Evolutionary conservation across 805 yeast species (phyloP).

Genomic region (Torulaspora gathmanii): DNA sequence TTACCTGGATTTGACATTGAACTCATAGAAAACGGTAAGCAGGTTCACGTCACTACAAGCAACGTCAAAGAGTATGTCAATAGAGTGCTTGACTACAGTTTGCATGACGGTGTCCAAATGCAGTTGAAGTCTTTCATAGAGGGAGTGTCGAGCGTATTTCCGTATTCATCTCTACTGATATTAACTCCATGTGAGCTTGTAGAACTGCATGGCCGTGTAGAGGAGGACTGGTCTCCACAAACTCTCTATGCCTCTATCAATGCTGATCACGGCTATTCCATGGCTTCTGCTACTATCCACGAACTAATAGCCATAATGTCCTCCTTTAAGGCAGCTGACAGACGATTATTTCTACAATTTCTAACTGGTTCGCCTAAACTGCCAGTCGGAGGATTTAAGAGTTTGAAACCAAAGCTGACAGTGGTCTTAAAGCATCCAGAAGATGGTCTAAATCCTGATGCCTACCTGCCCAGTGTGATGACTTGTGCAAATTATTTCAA

Average conservation of each 20-base stretch:
- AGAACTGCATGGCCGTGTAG: constrained; percentile 65
- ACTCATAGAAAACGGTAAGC: constrained; percentile 52
- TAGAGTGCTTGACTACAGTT: constrained; percentile 51
- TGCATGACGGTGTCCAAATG: constrained; percentile 56
- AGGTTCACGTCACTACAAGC: constrained; percentile 42
- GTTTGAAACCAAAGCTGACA: constrained; percentile 75
- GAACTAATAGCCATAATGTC: constrained; percentile 59
- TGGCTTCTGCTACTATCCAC: constrained; percentile 60
- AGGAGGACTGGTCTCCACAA: constrained; percentile 80
- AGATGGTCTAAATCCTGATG: constrained; percentile 61
- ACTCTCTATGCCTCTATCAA: constrained; percentile 57
- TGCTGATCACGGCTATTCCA: constrained; percentile 87
- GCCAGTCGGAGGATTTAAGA: constrained; percentile 90
- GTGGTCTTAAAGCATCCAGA: constrained; percentile 84
- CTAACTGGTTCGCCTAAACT: constrained; percentile 89
- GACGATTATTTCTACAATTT: constrained; percentile 75
- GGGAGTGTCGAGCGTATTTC: constrained; percentile 83
- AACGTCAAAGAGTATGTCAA: constrained; percentile 59
- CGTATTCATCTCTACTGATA: constrained; percentile 63
- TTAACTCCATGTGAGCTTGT: constrained; percentile 73
- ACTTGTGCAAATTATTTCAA: constrained; percentile 94
- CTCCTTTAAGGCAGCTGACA: constrained; percentile 48
- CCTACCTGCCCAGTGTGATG: constrained; percentile 93
- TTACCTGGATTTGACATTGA: constrained; percentile 72
- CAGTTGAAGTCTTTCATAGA: constrained; percentile 67